A percentile compares a stretch with the other conserved stretches of the same genome.
phyloP scores from a whole-genome alignment of 768 basidiomycete genomes.

The Auriscalpium orientale region DNA sequence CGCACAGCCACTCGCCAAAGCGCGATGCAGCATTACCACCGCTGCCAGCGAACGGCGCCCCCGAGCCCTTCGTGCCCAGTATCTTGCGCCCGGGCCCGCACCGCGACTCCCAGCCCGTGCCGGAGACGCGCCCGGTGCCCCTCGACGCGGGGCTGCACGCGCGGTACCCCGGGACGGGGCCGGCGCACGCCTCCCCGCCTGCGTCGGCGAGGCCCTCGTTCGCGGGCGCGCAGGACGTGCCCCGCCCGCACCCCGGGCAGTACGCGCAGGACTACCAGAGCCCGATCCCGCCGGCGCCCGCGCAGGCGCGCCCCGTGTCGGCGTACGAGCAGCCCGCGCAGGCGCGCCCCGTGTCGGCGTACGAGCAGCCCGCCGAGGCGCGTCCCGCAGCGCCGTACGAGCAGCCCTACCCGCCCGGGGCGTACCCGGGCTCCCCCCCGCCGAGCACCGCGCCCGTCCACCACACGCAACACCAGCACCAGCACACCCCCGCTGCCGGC shows the following conservation, averaged over 20 bases:
- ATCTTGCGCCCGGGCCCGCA: slow-evolving; percentile 5
- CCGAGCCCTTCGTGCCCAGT: slow-evolving; percentile 4
- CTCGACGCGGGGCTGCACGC: background rate
- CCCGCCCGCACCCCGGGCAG: background rate
- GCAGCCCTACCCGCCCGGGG: too few relatives aligned
- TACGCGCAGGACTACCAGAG: background rate
- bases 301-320: background rate
- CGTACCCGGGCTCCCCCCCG: too few relatives aligned
- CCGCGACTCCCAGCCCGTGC: background rate
- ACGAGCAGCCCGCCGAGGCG: too few relatives aligned
- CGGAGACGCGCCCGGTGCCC: background rate
- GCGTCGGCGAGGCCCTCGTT: background rate
- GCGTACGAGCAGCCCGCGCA: background rate
- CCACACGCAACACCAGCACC: too few relatives aligned
- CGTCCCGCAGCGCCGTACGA: too few relatives aligned
- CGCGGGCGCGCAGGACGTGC: too few relatives aligned
- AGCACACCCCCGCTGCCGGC: too few relatives aligned
- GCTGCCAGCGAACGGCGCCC: background rate
- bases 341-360: too few relatives aligned
- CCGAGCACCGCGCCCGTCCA: too few relatives aligned
- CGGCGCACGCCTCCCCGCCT: background rate
- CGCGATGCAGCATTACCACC: slow-evolving; percentile 4
- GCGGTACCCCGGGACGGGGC: background rate
- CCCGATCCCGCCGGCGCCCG: background rate
- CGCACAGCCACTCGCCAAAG: background rate